Base-by-base conservation (phyloP, 2,329 filamentous ascomycete genomes). In the Fusarium penzigii region DNA sequence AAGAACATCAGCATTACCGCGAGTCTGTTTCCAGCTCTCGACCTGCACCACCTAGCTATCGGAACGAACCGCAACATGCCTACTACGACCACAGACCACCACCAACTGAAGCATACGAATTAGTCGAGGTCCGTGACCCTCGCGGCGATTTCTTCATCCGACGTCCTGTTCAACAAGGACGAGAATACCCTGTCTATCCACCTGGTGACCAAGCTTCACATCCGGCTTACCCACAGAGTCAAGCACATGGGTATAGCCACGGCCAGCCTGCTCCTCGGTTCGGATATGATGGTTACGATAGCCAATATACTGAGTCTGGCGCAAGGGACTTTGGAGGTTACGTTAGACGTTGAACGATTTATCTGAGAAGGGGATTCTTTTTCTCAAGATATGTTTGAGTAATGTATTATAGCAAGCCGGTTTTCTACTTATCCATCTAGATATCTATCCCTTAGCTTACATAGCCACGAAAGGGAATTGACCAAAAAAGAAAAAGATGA, bases 141-240 rank as follows among this genome's bases (percentile, higher is more conserved):
- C 65, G 72, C 17, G 77, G 78, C 11, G 71, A 77, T 44, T 81
- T 80, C 53, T 74, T 75, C 53, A 70, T 79, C 48, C 70, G 73
- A 39, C 71, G 75, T 29, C 76, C 76, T 5, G 57, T 75, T 20
- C 63, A 64, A 39, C 64, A 67, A 25, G 58, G 52, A 12, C 46
- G 46, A 29, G 45, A 59, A 17, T 48, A 65, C 41, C 69, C 71
- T 44, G 56, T 64, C n/a, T 54, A 58, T 29, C 29, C 56, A 6
- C 43, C 32, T 25, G 49, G 54, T 17, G 62, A 61, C 20, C 48
- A 49, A 3, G 50, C 32, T 9, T 12, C 13, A 11, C 13, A 36
- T 14, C 32, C 5, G 32, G 10, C 32, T 14, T 11, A 25, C 20
- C 20, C 20, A 25, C 20, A 25, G 20, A 7, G 32, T 11, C 32